These are phyloP conservation scores for Parsonsia alboflavescens DNA, from an alignment of 257 asterid species.

Conservation along the genomic window DNA sequence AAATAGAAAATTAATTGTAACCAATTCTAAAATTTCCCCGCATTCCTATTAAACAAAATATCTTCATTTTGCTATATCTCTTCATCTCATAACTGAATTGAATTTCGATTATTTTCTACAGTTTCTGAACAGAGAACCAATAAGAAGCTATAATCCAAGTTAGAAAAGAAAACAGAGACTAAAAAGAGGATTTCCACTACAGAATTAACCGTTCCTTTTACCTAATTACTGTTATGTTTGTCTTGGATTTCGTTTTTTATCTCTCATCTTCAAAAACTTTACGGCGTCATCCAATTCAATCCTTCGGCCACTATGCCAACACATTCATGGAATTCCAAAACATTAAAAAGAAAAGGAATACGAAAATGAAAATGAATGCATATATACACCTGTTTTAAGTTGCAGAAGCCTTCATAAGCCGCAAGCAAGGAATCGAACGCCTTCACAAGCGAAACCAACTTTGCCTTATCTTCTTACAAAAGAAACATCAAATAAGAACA, in stretches of 20 bases:
- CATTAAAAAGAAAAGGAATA: not conserved
- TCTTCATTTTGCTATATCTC: not conserved
- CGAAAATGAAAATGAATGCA: too few species aligned
- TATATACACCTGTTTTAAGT: constrained; percentile 59
- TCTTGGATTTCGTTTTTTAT: not conserved
- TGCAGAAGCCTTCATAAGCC: constrained; percentile 89
- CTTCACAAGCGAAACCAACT: constrained; percentile 62
- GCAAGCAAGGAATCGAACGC: constrained; percentile 64
- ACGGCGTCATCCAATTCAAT: constrained; percentile 5
- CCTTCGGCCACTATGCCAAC: not conserved
- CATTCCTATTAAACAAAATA: not conserved
- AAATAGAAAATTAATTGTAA: not conserved
- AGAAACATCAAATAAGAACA: constrained; percentile 5
- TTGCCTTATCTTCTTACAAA: constrained; percentile 37
- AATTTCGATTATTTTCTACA: not conserved
- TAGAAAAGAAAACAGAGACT: not conserved
- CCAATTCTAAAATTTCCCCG: too few species aligned
- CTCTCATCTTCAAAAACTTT: not conserved
- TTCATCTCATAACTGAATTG: not conserved
- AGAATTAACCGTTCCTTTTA: not conserved
- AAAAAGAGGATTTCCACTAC: not conserved
- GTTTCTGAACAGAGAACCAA: not conserved
- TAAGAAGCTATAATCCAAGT: not conserved
- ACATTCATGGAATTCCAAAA: constrained; percentile 5
- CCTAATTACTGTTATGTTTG: not conserved